These are phyloP conservation scores for Mucor irregularis DNA, from an alignment of 371 early-diverging fungal genomes.

Conservation along the genomic window DNA sequence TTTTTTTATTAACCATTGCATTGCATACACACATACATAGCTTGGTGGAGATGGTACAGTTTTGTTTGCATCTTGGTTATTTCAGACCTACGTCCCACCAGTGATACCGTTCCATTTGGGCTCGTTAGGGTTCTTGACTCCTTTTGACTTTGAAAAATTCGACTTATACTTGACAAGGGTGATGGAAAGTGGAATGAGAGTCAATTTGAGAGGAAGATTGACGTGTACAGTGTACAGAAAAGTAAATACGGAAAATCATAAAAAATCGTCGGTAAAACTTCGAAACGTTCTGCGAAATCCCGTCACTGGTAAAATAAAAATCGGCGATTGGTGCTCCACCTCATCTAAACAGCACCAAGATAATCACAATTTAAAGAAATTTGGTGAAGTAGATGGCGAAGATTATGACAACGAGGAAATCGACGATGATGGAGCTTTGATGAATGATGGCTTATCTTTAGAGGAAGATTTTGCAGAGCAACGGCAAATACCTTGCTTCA, in stretches of 20 bases:
- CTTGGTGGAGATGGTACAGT: conserved; percentile 92
- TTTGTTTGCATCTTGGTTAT: conserved; percentile 88
- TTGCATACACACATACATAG: too few relatives aligned
- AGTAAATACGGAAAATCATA: conserved; percentile 37
- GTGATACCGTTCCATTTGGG: conserved; percentile 90
- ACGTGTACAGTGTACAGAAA: conserved; percentile 80
- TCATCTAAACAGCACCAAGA: conserved; percentile 10
- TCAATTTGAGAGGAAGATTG: conserved; percentile 89
- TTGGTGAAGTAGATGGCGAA: conserved; percentile 52
- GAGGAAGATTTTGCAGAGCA: conserved; percentile 20
- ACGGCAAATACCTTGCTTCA: conserved; percentile 47
- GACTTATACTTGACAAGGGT: conserved; percentile 58
- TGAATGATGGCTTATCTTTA: background rate
- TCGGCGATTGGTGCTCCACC: conserved; percentile 41
- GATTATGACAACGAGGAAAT: conserved; percentile 19
- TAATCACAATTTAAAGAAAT: conserved; percentile 32
- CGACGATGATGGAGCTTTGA: background rate
- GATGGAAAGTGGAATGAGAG: conserved; percentile 73
- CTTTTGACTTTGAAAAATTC: conserved; percentile 75
- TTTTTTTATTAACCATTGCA: too few relatives aligned
- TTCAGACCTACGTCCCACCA: conserved; percentile 88
- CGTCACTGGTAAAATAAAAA: conserved; percentile 46
- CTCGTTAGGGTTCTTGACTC: conserved; percentile 91
- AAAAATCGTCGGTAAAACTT: conserved; percentile 27
- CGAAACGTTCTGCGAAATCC: conserved; percentile 47